Evolutionary conservation across 1,139 yeast genomes (phyloP).

Genomic region (Debaryomycetaceae sp.): DNA sequence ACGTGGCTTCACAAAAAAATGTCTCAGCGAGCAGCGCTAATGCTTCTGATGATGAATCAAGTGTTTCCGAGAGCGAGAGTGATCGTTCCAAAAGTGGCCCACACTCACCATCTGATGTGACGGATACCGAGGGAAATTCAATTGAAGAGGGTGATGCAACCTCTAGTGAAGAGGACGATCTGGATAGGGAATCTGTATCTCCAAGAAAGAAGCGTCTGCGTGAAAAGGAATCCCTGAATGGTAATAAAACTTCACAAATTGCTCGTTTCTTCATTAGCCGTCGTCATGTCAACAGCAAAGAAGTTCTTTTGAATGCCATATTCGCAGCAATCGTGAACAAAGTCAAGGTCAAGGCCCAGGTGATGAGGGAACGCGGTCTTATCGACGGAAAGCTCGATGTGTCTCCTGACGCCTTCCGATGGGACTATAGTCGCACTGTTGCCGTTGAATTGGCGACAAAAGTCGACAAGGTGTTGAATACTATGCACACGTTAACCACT

Average conservation of each 20-base stretch:
- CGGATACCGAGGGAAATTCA: conserved; percentile 1
- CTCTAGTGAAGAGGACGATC: conserved; percentile 1
- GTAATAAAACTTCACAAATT: too few species aligned
- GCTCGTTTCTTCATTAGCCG: too few species aligned
- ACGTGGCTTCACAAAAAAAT: too few species aligned
- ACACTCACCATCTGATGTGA: too few species aligned
- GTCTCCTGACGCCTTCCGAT: conserved; percentile 11
- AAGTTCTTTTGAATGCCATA: conserved; percentile 27
- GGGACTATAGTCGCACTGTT: conserved; percentile 9
- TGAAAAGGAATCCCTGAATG: too few species aligned
- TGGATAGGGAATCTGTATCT: background rate
- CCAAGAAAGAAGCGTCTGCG: background rate
- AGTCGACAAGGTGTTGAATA: conserved; percentile 9
- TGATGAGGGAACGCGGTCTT: conserved; percentile 2
- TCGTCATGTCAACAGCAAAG: conserved; percentile 16
- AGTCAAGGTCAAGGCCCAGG: conserved; percentile 9
- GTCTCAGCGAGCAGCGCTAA: too few species aligned
- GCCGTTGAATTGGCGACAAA: conserved; percentile 13
- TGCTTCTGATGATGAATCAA: too few species aligned
- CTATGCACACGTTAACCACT: conserved; percentile 1
- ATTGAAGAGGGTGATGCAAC: conserved; percentile 3
- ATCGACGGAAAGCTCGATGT: conserved; percentile 1
- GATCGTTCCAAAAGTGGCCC: too few species aligned
- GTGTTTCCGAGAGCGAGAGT: too few species aligned
- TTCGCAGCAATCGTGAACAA: conserved; percentile 25